phyloP scores from a whole-genome alignment of 768 basidiomycete species.

The Porpolomopsis calyptriformis region DNA sequence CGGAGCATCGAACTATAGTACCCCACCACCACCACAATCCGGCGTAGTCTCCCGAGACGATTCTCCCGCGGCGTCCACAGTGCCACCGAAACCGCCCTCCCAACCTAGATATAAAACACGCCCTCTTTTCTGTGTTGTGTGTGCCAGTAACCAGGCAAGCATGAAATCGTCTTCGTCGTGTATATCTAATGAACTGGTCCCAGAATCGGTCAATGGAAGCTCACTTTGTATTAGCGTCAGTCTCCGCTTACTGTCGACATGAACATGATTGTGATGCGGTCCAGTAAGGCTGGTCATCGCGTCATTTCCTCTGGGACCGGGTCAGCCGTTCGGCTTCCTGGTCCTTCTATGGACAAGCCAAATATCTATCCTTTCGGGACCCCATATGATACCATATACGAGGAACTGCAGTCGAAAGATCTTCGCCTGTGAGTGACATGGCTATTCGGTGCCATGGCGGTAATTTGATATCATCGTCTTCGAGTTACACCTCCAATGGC shows the following conservation, averaged over 20 bases:
- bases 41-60: slow-evolving; percentile 2
- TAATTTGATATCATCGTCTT: slow-evolving; percentile 5
- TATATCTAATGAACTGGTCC: slow-evolving; percentile 9
- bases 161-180: slow-evolving; percentile 3
- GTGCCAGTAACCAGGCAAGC: slow-evolving; percentile 94
- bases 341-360: slow-evolving; percentile 92
- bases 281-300: slow-evolving; percentile 72
- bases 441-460: background rate
- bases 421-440: slow-evolving; percentile 54
- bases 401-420: slow-evolving; percentile 80
- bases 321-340: slow-evolving; percentile 92
- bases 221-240: slow-evolving; percentile 81
- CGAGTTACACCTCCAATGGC: slow-evolving; percentile 87
- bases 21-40: slow-evolving; percentile 7
- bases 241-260: slow-evolving; percentile 11
- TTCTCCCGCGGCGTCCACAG: slow-evolving; percentile 1
- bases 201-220: slow-evolving; percentile 99
- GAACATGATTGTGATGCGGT: slow-evolving; percentile 9
- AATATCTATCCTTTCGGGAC: slow-evolving; percentile 97
- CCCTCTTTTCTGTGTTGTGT: slow-evolving; percentile 93
- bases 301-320: slow-evolving; percentile 96
- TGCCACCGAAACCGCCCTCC: slow-evolving; percentile 5
- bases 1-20: slow-evolving; percentile 10
- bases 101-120: slow-evolving; percentile 43
- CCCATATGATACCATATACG: slow-evolving; percentile 91